A percentile compares a stretch with the other conserved stretches of the same genome.
Conservation (phyloP, 805 yeast species). For the Metschnikowia orientalis region DNA sequence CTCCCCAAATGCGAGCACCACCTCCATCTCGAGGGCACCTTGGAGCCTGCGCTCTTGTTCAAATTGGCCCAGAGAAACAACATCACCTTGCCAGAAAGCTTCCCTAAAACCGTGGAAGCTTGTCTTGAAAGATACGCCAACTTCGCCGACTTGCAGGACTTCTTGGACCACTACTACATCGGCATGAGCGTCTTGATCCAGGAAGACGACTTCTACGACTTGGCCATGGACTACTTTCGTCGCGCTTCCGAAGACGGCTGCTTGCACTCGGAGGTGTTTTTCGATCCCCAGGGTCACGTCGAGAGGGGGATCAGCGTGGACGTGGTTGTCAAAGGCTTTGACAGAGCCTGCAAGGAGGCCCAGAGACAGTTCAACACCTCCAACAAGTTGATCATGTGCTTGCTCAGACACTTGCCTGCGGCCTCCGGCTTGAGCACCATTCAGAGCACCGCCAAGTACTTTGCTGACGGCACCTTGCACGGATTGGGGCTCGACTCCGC, state of each 20-base stretch:
- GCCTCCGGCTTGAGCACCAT: slow-evolving; percentile 55
- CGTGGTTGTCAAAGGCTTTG: slow-evolving; percentile 59
- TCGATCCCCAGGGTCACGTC: slow-evolving; percentile 82
- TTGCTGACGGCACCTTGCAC: slow-evolving; percentile 54
- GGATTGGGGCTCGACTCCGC: slow-evolving; percentile 83
- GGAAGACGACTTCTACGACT: slow-evolving; percentile 70
- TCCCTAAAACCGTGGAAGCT: slow-evolving; percentile 57
- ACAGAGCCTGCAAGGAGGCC: slow-evolving; percentile 65
- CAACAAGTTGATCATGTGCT: slow-evolving; percentile 74
- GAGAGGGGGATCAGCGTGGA: slow-evolving; percentile 60
- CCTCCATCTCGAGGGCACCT: slow-evolving; percentile 77
- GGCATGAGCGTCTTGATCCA: slow-evolving; percentile 72
- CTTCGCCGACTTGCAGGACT: slow-evolving; percentile 71
- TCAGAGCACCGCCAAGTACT: slow-evolving; percentile 47
- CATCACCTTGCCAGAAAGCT: slow-evolving; percentile 54
- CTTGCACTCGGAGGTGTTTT: slow-evolving; percentile 70
- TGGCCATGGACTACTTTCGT: slow-evolving; percentile 69
- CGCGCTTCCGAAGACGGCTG: slow-evolving; percentile 58
- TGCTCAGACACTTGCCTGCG: slow-evolving; percentile 70
- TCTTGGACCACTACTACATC: slow-evolving; percentile 71
- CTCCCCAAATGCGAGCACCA: slow-evolving; percentile 88
- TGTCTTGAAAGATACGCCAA: slow-evolving; percentile 50
- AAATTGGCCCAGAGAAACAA: slow-evolving; percentile 63
- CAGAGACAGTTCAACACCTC: slow-evolving; percentile 55
- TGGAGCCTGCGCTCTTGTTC: slow-evolving; percentile 71